A percentile compares a stretch with the other conserved stretches of the same genome.
Conservation (phyloP, 116 monocot species). For the Cymodocea nodosa region DNA sequence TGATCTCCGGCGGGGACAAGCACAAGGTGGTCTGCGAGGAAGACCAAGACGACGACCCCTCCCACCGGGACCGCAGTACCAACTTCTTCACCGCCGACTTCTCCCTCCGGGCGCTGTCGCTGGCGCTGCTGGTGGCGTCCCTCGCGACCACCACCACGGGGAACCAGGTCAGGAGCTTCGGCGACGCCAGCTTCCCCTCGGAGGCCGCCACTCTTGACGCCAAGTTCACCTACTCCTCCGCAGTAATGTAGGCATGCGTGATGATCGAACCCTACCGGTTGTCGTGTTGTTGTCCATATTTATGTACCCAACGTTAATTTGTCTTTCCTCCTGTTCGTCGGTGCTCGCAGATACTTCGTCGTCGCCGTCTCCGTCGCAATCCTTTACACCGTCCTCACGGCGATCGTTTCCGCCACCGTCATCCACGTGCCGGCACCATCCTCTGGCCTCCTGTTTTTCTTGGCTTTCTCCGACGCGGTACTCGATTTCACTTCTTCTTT, state of each 20-base stretch:
- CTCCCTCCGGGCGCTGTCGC: conserved; percentile 1
- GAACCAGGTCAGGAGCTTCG: conserved; percentile 6
- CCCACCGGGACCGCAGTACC: background rate
- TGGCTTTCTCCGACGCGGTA: conserved; percentile 7
- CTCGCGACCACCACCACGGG: conserved; percentile 1
- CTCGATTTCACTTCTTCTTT: no score
- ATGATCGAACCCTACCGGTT: background rate
- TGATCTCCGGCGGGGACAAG: background rate
- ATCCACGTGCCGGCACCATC: conserved; percentile 1
- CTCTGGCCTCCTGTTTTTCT: background rate
- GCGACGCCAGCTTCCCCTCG: background rate
- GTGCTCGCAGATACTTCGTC: conserved; percentile 3
- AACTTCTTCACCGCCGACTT: conserved; percentile 1
- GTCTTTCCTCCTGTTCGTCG: background rate
- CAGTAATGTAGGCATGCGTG: conserved; percentile 5
- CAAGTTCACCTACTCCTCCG: conserved; percentile 13
- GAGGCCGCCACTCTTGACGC: background rate
- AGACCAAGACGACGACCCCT: background rate
- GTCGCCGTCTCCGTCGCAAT: background rate
- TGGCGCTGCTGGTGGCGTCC: background rate
- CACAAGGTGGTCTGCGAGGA: background rate
- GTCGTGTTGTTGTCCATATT: background rate
- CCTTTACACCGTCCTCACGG: conserved; percentile 1
- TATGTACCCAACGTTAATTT: background rate
- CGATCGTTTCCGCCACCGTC: background rate